Evolutionary conservation across 306 rosid genomes (phyloP).

Genomic region (Lagenaria siceraria): DNA sequence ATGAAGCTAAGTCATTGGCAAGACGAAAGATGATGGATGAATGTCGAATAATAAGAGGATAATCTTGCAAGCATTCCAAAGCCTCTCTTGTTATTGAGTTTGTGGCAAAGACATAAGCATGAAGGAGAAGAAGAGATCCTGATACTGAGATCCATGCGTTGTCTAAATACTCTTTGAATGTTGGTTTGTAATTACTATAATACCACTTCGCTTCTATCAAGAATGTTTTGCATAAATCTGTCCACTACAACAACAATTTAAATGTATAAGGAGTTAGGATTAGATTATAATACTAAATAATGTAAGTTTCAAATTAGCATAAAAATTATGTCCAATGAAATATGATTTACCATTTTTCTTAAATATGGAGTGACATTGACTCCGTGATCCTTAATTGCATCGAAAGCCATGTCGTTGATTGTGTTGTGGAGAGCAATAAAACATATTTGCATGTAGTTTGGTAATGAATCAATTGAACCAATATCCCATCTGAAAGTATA

Average conservation of each 20-base stretch:
- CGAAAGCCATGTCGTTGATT: conserved; percentile 7
- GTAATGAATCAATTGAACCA: not conserved
- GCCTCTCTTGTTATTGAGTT: not conserved
- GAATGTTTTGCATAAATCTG: conserved; percentile 8
- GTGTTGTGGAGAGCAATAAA: conserved; percentile 8
- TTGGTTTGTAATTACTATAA: conserved; percentile 7
- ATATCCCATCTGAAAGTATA: conserved; percentile 12
- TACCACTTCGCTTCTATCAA: conserved; percentile 21
- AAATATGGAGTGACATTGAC: not conserved
- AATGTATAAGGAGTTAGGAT: not conserved
- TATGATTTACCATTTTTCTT: conserved; percentile 3
- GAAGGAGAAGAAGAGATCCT: not conserved
- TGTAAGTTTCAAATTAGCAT: not conserved
- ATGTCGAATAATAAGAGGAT: not conserved
- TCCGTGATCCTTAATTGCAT: not conserved
- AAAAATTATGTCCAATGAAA: too few species aligned
- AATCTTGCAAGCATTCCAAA: not conserved
- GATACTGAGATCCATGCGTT: conserved; percentile 18
- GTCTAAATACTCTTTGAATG: conserved; percentile 14
- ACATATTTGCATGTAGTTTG: conserved; percentile 13
- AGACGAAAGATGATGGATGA: conserved; percentile 10
- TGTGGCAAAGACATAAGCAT: conserved; percentile 7
- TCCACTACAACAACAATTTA: conserved; percentile 12
- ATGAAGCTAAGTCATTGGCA: conserved; percentile 17
- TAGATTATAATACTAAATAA: not conserved